Conservation (phyloP, 1,139 yeast species). For the Yamadazyma siamensis region DNA sequence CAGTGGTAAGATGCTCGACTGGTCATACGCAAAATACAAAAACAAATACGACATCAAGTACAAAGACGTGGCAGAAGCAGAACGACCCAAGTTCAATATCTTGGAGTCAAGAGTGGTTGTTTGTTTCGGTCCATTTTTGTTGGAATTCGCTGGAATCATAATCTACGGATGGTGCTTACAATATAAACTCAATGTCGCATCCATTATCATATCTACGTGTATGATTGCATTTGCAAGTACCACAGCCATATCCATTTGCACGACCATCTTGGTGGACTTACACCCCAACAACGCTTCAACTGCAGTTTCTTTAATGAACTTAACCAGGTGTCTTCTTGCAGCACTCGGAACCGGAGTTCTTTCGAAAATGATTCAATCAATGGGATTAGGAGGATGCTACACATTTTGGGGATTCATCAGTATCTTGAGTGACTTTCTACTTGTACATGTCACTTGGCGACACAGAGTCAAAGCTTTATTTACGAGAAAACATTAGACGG, state of each 20-base stretch:
- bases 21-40: slow-evolving; percentile 23
- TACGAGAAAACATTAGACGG: slow-evolving; percentile 3
- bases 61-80: slow-evolving; percentile 11
- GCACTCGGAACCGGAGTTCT: slow-evolving; percentile 33
- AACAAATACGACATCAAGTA: slow-evolving; percentile 16
- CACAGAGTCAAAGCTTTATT: slow-evolving; percentile 1
- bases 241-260: slow-evolving; percentile 24
- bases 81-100: slow-evolving; percentile 26
- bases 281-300: slow-evolving; percentile 33
- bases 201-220: slow-evolving; percentile 30
- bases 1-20: slow-evolving; percentile 27
- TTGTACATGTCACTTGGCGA: slow-evolving; percentile 15
- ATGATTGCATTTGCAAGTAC: slow-evolving; percentile 28
- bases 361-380: slow-evolving; percentile 23
- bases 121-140: slow-evolving; percentile 21
- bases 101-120: slow-evolving; percentile 26
- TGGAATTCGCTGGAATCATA: slow-evolving; percentile 25
- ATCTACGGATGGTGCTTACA: slow-evolving; percentile 43
- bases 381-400: slow-evolving; percentile 37
- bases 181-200: slow-evolving; percentile 19
- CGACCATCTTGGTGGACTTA: slow-evolving; percentile 37
- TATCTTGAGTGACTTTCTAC: slow-evolving; percentile 17
- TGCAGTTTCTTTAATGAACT: slow-evolving; percentile 35
- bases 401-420: slow-evolving; percentile 32
- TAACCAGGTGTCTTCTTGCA: slow-evolving; percentile 34